Evolutionary conservation across 768 basidiomycete genomes (phyloP), one percentile per base, ranked within the genome.

Genomic region (Pulveroboletus sp.): DNA sequence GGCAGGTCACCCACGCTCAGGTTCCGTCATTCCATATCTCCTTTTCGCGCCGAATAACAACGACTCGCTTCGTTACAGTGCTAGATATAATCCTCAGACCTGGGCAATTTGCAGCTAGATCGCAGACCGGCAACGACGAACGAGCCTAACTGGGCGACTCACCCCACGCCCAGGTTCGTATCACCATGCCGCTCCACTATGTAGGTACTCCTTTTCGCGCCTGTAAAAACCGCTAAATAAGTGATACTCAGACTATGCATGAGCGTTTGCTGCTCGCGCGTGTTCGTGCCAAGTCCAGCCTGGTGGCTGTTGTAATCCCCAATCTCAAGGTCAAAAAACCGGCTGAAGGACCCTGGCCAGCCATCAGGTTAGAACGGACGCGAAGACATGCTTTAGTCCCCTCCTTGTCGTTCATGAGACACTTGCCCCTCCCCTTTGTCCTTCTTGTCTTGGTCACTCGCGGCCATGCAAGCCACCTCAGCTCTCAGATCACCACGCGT

Each of bases 401-500:
- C 13, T 26, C 22, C 20, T 3, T 20, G 2, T 29, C 45, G 13
- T 20, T 31, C 26, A 65, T 60, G 65, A 50, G 24, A 43, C 9
- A 13, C n/a, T 35, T 23, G 4, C 23, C 55, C 23, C 34, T 67
- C 32, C 8, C 47, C 8, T 19, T 56, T 6, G 22, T 27, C 32
- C 14, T 55, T 14, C 52, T 68, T 16, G 38, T 19, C 20, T 32
- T 49, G 36, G 48, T 43, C 32, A 20, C 35, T 6, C 22, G 36
- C 17, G 26, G 22, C 14, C 11, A 50, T 51, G 61, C 56, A 3
- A 3, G 23, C 17, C 66, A 54, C 27, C 38, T 4, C 51, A 34
- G 17, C 53, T 64, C 34, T 54, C 47, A 0, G 64, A 62, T 30
- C 58, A 53, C 22, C 37, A 38, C 14, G 37, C 35, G 14, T 27